Conservation (phyloP, 306 rosid genomes). For the Oxytropis ochrocephala region DNA sequence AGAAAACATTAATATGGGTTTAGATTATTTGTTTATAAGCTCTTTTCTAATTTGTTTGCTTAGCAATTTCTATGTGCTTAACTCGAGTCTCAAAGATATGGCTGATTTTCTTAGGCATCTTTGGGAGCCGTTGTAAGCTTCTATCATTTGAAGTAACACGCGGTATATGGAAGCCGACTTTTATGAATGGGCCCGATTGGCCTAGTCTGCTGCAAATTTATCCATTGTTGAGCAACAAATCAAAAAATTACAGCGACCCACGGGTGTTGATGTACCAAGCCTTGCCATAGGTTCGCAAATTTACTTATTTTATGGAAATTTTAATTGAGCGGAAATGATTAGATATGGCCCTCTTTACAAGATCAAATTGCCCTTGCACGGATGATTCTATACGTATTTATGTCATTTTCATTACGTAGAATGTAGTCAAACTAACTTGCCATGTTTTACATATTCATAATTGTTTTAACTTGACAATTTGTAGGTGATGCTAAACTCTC, state of each 20-base stretch:
- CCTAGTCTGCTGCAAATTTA: slow-evolving; percentile 96
- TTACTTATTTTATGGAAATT: too few species aligned
- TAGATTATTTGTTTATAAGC: neutral
- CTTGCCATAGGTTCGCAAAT: too few species aligned
- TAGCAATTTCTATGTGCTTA: neutral
- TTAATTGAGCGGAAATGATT: neutral
- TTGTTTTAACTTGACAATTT: neutral
- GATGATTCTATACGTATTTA: neutral
- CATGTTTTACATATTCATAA: slow-evolving; percentile 11
- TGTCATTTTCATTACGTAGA: neutral
- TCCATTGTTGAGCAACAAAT: too few species aligned
- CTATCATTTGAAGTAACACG: slow-evolving; percentile 94
- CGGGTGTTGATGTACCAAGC: too few species aligned
- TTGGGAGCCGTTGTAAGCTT: slow-evolving; percentile 84
- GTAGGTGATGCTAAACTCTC: neutral
- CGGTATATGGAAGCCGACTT: slow-evolving; percentile 84
- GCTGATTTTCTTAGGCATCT: slow-evolving; percentile 91
- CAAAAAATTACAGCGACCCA: too few species aligned
- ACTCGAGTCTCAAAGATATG: slow-evolving; percentile 89
- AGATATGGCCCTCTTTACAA: neutral
- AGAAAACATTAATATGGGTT: neutral
- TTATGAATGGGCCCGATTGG: slow-evolving; percentile 99
- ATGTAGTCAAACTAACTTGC: neutral
- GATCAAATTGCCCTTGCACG: neutral
- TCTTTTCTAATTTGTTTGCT: neutral